These are phyloP conservation scores for Fusarium annulatum DNA, from an alignment of 2,329 filamentous ascomycete species.

Conservation along the genomic window DNA sequence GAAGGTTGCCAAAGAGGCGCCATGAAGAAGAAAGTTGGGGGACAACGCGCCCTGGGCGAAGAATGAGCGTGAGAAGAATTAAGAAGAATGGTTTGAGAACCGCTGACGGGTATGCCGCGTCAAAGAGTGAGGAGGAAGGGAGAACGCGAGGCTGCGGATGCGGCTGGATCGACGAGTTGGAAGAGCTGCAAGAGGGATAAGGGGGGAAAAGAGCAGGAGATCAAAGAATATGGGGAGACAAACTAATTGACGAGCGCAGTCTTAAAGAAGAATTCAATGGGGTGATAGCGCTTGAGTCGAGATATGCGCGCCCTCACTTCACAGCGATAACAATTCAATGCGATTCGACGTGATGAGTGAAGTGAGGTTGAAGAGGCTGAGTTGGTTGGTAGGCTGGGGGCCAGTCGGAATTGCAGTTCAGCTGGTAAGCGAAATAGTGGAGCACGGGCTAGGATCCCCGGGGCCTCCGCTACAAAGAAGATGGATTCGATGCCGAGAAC, in stretches of 20 bases:
- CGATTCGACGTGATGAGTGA: slow-evolving; percentile 35
- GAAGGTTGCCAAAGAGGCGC: slow-evolving; percentile 45
- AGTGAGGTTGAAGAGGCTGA: slow-evolving; percentile 47
- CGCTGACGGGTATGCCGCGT: slow-evolving; percentile 24
- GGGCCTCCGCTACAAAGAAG: neutral
- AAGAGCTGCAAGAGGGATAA: slow-evolving; percentile 32
- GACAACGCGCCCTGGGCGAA: slow-evolving; percentile 26
- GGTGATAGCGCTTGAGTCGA: slow-evolving; percentile 32
- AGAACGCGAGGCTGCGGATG: slow-evolving; percentile 43
- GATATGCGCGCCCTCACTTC: slow-evolving; percentile 41
- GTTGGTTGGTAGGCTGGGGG: slow-evolving; percentile 37
- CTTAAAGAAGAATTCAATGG: slow-evolving; percentile 36
- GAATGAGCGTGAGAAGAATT: slow-evolving; percentile 19
- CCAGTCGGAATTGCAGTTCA: slow-evolving; percentile 30
- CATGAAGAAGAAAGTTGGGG: slow-evolving; percentile 35
- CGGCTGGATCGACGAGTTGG: slow-evolving; percentile 36
- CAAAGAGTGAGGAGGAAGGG: slow-evolving; percentile 30
- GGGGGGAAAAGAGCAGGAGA: slow-evolving; percentile 36
- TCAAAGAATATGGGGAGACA: slow-evolving; percentile 46
- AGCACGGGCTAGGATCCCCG: neutral
- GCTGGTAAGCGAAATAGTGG: slow-evolving; percentile 40
- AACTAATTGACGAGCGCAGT: slow-evolving; percentile 51
- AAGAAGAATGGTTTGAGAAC: slow-evolving; percentile 13
- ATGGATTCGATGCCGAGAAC: slow-evolving; percentile 1
- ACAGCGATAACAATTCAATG: slow-evolving; percentile 30